Percentiles rank a stretch among this genome's conserved stretches.
phyloP scores from a whole-genome alignment of 208 protist species.

The Leishmania guyanensis region DNA sequence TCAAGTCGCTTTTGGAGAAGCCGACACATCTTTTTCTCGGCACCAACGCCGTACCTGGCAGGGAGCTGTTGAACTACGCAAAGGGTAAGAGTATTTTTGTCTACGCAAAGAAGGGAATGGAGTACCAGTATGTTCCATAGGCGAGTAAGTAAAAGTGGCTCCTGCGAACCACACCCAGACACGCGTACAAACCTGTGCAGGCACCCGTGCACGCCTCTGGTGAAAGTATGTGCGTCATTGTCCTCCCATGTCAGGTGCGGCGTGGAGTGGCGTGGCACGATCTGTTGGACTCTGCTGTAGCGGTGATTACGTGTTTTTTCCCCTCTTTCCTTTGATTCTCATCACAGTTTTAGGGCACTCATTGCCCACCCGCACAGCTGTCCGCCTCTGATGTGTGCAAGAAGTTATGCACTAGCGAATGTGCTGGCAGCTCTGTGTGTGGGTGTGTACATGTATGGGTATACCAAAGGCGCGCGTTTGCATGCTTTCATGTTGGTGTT shows the following conservation, averaged over 20 bases:
- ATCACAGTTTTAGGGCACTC: conserved; percentile 7
- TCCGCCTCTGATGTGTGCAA: background rate
- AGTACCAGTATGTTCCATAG: conserved; percentile 74
- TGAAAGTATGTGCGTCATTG: background rate
- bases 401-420: background rate
- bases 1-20: conserved; percentile 51
- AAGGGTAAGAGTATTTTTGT: conserved; percentile 84
- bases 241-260: background rate
- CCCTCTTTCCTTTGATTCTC: background rate
- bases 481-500: background rate
- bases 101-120: conserved; percentile 72
- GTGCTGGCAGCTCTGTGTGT: background rate
- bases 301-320: background rate
- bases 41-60: conserved; percentile 53
- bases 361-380: background rate
- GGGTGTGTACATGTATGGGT: background rate
- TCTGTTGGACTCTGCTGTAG: background rate
- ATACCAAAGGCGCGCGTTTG: background rate
- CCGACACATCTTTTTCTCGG: conserved; percentile 81
- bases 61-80: conserved; percentile 82
- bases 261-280: background rate
- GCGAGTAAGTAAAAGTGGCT: background rate
- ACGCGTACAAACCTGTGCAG: background rate
- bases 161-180: background rate
- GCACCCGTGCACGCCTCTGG: background rate